Base-by-base conservation (phyloP, 441 rosid genomes). In the Rhodomyrtus psidioides region DNA sequence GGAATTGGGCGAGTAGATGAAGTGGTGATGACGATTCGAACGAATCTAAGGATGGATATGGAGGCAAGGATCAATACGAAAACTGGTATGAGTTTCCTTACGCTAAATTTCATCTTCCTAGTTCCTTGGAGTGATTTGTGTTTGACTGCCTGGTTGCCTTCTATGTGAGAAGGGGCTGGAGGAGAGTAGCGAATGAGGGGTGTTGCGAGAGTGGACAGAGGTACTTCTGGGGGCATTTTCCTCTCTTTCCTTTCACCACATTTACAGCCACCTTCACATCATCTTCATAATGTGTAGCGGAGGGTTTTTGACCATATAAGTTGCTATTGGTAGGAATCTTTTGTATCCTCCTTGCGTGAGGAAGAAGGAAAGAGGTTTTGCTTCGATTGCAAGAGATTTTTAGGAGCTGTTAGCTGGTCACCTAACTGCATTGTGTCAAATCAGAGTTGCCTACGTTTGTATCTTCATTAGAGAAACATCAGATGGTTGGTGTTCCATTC, bases 151-250 rank as follows among this genome's bases (percentile, higher is more conserved):
- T 19, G 87, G 85, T 27, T 81, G 84, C 60, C 56, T 70, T 79
- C 75, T 30, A 87, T 59, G 82, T 89, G 86, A 81, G 94, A 90
- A 27, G 95, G 92, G 86, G 83, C 85, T 74, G 93, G 93, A 88
- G 94, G 88, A 56, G 94, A 90, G 87, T 91, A 88, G 81, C 90
- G 90, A 55, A 91, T 87, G 12, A 86, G 84, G 84, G 95, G 91
- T 85, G 90, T 89, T 65, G 85, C 89, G 85, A 91, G 91, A 34
- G 92, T 86, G 86, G 91, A 83, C 84, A 89, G 86, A 62, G 92
- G 89, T 83, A 91, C 90, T 88, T 94, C 93, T 65, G 99, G 97
- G 86, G 97, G 96, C 98, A 95, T 97, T 89, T 88, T 94, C 83
- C 59, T 34, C n/a, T 81, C 58, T 84, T 86, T 42, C 81, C 82